Base-by-base conservation (phyloP, 225 moss, liverwort and hornwort species). In the Pseudoscleropodium purum region DNA sequence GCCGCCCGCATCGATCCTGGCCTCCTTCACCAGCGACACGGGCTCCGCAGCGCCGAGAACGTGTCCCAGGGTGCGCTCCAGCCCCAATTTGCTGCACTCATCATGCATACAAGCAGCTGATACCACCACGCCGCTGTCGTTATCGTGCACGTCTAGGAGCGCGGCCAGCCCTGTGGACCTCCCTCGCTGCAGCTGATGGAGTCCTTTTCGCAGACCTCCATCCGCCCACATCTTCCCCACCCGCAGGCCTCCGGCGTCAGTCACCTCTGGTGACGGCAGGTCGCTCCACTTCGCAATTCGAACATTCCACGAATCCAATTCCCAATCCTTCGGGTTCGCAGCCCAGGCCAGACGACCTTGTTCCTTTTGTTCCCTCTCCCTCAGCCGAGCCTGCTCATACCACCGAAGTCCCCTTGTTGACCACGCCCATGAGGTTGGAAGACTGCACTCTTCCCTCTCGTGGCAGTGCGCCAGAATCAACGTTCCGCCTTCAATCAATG, bases 131-230 rank as follows among this genome's bases (percentile, higher is more conserved):
- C 95, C 92, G 84, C 83, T 92, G 56, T 94, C 99, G 65, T 91
- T 93, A 60, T 93, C 96, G 34, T 93, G 94, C 73, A 93, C 94
- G 68, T 97, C 96, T 81, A 99, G 90, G 81, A 97, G 96, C 39
- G 94, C 94, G 6, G 99, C 99, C 93, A 99, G 88, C 60, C 99
- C 99, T 18, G 96, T 92, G 70, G 96, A 97, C 84, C 95, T 94
- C 86, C 93, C 93, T 90, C 94, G 94, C 88, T 94, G 97, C 79
- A 97, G 94, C 89, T 94, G 95, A 90, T 95, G 96, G 88, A 91
- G 95, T 87, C 95, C 97, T 91, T 91, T 97, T 79, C 93, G 92
- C 64, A 90, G 91, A 80, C 96, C 95, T 87, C 96, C 96, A 91
- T 96, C 96, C 79, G 97, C 94, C 96, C 96, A 94, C 99, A 97